Conservation (phyloP, 1,139 yeast species). For the Pichia sp. region DNA sequence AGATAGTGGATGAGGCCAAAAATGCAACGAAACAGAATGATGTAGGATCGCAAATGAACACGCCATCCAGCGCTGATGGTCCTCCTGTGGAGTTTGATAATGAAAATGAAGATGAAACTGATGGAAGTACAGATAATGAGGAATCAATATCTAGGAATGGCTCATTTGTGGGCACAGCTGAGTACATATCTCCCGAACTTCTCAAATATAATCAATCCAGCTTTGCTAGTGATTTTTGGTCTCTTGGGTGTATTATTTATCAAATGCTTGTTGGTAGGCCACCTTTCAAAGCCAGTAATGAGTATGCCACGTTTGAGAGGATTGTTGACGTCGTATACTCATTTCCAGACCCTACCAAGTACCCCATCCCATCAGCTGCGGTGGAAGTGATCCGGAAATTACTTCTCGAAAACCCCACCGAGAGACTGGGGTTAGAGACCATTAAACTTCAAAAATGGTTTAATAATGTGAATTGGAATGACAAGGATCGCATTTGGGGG, state of each 20-base stretch:
- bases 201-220: constrained; percentile 64
- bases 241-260: constrained; percentile 69
- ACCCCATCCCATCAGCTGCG: constrained; percentile 35
- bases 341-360: constrained; percentile 36
- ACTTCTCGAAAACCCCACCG: constrained; percentile 53
- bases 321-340: constrained; percentile 59
- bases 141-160: constrained; percentile 35
- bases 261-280: constrained; percentile 75
- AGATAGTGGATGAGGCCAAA: constrained; percentile 31
- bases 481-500: constrained; percentile 63
- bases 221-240: constrained; percentile 75
- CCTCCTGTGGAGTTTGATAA: neutral
- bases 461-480: constrained; percentile 55
- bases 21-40: neutral
- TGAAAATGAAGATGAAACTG: neutral
- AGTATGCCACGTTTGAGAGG: constrained; percentile 64
- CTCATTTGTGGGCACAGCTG: constrained; percentile 76
- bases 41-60: no score
- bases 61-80: neutral
- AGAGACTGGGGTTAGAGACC: constrained; percentile 52
- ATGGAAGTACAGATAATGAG: neutral
- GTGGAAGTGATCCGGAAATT: constrained; percentile 49
- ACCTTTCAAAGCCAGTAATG: constrained; percentile 74
- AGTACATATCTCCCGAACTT: constrained; percentile 70
- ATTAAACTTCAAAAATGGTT: constrained; percentile 77